Base-by-base conservation (phyloP, 257 asterid species). In the Solanum verrucosum region DNA sequence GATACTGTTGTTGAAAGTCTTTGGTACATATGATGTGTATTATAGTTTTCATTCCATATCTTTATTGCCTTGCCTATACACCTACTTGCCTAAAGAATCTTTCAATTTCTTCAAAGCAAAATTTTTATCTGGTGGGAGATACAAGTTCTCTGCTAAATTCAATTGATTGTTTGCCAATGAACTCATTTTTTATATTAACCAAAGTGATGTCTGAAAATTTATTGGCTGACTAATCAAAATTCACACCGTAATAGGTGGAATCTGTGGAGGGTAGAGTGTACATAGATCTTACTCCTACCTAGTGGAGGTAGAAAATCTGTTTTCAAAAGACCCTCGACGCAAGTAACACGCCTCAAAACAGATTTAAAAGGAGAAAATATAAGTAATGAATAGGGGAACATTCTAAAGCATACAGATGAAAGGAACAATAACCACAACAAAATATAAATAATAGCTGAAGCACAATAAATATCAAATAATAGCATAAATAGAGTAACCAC, bases 11-110 rank as follows among this genome's bases (percentile, higher is more conserved):
- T 88, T 83, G 87, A 88, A 87, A 83, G 21, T 16, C 84, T 83
- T 70, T 87, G 86, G 86, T 82, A 82, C 86, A 82, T 82, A 82
- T 18, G 44, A 10, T 82, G 70, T 82, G 86, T 82, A 82, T 82
- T 82, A 82, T 82, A 82, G 85, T 49, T 82, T 27, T 7, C 3
- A 82, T 44, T 82, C 68, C 85, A 18, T 9, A 31, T 82, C 70
- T 49, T 49, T 31, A 81, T 16, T 44, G 9, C 27, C 29, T 81
- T 46, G 0, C 67, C 3, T 82, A 5, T 49, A 20, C 44, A 82
- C 70, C 70, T 82, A 16, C 65, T 44, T 79, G 40, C 20, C 85
- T 49, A 82, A 49, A 31, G 86, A 15, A 35, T 34, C 29, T 49
- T 49, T 20, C 29, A 49, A 10, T 82, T 82, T 18, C 70, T 49